Conservation (phyloP, 148 eudicot species). For the Dysphania ambrosioides region DNA sequence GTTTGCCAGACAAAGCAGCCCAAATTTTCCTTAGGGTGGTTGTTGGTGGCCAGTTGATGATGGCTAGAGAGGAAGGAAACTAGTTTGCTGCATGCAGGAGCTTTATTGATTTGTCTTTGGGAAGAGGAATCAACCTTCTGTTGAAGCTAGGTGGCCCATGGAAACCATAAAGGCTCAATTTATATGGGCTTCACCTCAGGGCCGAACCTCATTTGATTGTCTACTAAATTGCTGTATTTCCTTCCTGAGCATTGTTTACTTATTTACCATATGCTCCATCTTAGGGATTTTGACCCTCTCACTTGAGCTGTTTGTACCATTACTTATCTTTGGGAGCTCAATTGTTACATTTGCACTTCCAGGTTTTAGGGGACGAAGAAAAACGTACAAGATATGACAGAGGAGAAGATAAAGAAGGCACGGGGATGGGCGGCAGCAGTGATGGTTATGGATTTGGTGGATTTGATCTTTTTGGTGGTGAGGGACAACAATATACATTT, state of each 20-base stretch:
- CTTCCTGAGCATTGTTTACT: neutral
- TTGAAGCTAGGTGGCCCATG: too few relatives aligned
- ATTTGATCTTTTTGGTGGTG: conserved; percentile 83
- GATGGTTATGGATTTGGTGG: conserved; percentile 81
- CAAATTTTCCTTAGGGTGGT: too few relatives aligned
- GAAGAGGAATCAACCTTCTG: too few relatives aligned
- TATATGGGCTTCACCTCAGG: too few relatives aligned
- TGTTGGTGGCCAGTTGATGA: too few relatives aligned
- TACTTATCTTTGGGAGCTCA: conserved; percentile 4
- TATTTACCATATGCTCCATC: neutral
- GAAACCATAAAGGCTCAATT: neutral
- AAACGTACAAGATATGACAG: conserved; percentile 80
- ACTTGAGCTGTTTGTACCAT: neutral
- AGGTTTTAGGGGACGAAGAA: conserved; percentile 89
- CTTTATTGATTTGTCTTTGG: too few relatives aligned
- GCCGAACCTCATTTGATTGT: too few relatives aligned
- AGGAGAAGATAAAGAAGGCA: conserved; percentile 89
- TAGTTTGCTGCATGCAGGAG: too few relatives aligned
- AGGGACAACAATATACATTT: conserved; percentile 81
- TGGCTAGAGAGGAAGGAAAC: too few relatives aligned
- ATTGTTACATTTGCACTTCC: conserved; percentile 15
- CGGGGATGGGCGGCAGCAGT: conserved; percentile 60
- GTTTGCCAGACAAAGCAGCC: too few relatives aligned
- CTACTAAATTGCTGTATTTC: neutral
- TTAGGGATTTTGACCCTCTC: neutral